Percentiles rank a stretch among this genome's conserved stretches.
phyloP scores from a whole-genome alignment of 1,139 yeast species.

The Yamadazyma atlantica region DNA sequence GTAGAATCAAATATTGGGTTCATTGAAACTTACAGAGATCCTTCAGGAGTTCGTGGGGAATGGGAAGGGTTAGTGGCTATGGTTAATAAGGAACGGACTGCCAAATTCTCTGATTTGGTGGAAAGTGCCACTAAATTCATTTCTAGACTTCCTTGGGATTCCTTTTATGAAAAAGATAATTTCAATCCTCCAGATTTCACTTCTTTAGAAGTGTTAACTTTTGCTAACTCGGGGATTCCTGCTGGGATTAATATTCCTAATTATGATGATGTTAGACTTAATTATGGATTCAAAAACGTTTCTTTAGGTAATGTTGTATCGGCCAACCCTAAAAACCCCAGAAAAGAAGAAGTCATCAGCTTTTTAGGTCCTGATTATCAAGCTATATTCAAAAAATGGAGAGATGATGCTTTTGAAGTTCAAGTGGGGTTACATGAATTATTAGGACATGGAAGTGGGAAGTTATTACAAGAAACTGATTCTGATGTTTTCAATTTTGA shows the following conservation, averaged over 20 bases:
- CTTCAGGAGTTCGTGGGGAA: conserved; percentile 89
- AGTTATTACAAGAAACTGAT: conserved; percentile 63
- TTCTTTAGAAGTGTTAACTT: conserved; percentile 82
- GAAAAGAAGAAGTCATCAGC: conserved; percentile 65
- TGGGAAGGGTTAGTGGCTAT: conserved; percentile 95
- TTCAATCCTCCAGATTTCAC: conserved; percentile 92
- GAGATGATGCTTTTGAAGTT: conserved; percentile 84
- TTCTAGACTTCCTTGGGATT: conserved; percentile 71
- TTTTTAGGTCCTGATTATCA: conserved; percentile 57
- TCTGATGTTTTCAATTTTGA: conserved; percentile 75
- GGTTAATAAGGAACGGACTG: conserved; percentile 85
- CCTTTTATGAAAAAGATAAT: conserved; percentile 72
- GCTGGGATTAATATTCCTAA: conserved; percentile 93
- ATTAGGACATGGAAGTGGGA: conserved; percentile 92
- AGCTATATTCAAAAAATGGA: conserved; percentile 63
- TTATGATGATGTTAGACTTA: conserved; percentile 83
- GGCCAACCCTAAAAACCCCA: conserved; percentile 62
- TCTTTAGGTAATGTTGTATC: conserved; percentile 82
- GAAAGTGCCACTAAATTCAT: conserved; percentile 65
- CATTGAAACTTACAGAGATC: conserved; percentile 90
- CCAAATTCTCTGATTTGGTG: conserved; percentile 71
- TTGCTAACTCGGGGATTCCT: conserved; percentile 88
- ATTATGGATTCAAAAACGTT: conserved; percentile 84
- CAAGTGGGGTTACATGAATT: conserved; percentile 92
- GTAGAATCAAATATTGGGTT: conserved; percentile 89